Evolutionary conservation across 164 flowering plant genomes (phyloP).

Genomic region (Sedum album): DNA sequence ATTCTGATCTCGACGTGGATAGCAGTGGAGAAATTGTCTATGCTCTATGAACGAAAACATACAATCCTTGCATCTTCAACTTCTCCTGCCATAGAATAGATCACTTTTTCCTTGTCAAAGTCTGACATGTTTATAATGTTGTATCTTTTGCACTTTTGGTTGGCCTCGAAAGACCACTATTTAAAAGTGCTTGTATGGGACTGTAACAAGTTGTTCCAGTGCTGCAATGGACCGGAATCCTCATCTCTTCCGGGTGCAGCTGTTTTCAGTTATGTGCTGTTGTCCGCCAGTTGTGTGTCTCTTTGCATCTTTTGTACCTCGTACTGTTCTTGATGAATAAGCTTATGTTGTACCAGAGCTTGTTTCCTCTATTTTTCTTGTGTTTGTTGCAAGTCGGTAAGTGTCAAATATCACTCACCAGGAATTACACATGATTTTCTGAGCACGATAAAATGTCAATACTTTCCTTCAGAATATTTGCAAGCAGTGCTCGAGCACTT

Average conservation of each 20-base stretch:
- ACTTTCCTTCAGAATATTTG: too few species aligned
- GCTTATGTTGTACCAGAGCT: neutral
- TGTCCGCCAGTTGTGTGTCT: neutral
- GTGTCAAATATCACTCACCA: too few species aligned
- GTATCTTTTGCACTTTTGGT: neutral
- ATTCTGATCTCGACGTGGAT: slow-evolving; percentile 55
- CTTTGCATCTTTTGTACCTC: neutral
- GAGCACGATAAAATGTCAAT: too few species aligned
- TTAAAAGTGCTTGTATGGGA: neutral
- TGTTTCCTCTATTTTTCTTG: too few species aligned
- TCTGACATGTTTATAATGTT: neutral
- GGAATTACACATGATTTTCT: too few species aligned
- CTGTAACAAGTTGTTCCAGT: neutral
- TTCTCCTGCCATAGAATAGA: neutral
- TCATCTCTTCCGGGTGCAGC: neutral
- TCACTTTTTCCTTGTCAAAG: neutral
- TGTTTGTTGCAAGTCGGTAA: too few species aligned
- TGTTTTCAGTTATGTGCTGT: neutral
- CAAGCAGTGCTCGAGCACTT: too few species aligned
- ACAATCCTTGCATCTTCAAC: neutral
- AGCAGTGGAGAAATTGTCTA: slow-evolving; percentile 70
- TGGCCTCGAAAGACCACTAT: neutral
- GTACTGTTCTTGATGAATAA: neutral
- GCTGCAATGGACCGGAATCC: neutral
- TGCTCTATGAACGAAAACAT: slow-evolving; percentile 27